Conservation (phyloP, 2,329 filamentous ascomycete species). For the Thelonectria discophora region DNA sequence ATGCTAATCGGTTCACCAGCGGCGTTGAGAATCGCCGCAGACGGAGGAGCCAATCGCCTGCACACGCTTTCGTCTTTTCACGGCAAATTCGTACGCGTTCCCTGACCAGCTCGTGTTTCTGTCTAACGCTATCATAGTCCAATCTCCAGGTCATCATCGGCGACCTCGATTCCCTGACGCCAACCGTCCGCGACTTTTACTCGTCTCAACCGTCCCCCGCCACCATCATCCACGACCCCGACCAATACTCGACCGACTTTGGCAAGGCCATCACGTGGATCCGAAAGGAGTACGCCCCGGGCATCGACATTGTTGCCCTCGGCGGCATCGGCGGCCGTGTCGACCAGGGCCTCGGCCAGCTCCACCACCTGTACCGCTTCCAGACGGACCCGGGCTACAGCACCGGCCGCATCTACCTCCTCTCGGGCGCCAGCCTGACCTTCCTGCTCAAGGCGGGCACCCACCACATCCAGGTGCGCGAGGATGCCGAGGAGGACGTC, state of each 20-base stretch:
- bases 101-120: background rate
- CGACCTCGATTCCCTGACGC: constrained; percentile 84
- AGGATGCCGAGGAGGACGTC: constrained; percentile 54
- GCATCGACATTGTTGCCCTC: constrained; percentile 76
- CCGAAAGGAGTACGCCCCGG: constrained; percentile 48
- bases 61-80: constrained; percentile 55
- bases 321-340: constrained; percentile 90
- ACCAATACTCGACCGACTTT: constrained; percentile 92
- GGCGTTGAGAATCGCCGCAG: constrained; percentile 78
- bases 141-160: constrained; percentile 81
- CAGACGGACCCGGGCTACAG: constrained; percentile 60
- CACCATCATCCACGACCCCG: constrained; percentile 72
- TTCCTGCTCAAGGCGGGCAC: constrained; percentile 77
- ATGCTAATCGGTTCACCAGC: constrained; percentile 56
- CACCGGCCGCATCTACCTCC: constrained; percentile 74
- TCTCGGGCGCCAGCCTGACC: constrained; percentile 83
- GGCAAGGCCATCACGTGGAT: constrained; percentile 78
- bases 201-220: constrained; percentile 59
- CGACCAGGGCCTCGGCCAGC: constrained; percentile 88
- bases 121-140: constrained; percentile 49
- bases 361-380: constrained; percentile 82
- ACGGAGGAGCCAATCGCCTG: constrained; percentile 89
- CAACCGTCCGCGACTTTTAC: constrained; percentile 73
- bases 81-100: constrained; percentile 52
- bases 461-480: constrained; percentile 74